A percentile compares a stretch with the other conserved stretches of the same genome.
Evolutionary conservation across 192 early-diverging fungal genomes (phyloP).

Genomic region (Backusella morwellensis): DNA sequence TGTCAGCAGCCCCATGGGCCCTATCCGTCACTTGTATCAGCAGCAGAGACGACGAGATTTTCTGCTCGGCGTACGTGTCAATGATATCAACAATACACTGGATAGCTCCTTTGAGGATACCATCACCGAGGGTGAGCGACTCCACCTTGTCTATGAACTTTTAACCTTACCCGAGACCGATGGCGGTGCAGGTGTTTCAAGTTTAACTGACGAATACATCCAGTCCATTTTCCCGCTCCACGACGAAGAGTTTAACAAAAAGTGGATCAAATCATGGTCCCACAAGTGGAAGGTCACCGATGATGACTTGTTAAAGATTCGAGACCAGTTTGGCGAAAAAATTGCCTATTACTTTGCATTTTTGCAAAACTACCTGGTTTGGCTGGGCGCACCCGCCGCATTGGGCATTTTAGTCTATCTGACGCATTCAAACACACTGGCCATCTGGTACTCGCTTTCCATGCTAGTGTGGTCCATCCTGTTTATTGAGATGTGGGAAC

Average conservation of each 20-base stretch:
- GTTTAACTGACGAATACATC: constrained; percentile 48
- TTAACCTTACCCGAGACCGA: constrained; percentile 54
- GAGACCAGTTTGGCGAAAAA: constrained; percentile 87
- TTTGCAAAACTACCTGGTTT: constrained; percentile 83
- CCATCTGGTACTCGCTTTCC: constrained; percentile 61
- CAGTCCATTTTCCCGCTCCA: constrained; percentile 79
- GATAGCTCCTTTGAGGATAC: constrained; percentile 7
- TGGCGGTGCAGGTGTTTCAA: constrained; percentile 64
- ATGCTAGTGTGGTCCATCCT: constrained; percentile 67
- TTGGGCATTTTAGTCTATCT: constrained; percentile 63
- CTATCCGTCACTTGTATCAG: not conserved
- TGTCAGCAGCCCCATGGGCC: constrained; percentile 57
- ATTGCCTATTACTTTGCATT: constrained; percentile 96
- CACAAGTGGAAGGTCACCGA: constrained; percentile 75
- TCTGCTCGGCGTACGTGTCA: constrained; percentile 60
- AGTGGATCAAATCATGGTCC: constrained; percentile 83
- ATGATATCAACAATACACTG: constrained; percentile 22
- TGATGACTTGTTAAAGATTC: constrained; percentile 70
- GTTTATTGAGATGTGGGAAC: constrained; percentile 83
- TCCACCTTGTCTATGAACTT: constrained; percentile 61
- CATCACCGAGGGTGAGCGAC: constrained; percentile 49
- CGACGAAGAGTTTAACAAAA: constrained; percentile 73
- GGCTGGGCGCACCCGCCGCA: constrained; percentile 66
- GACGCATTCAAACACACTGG: constrained; percentile 49
- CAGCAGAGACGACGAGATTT: constrained; percentile 58